These are phyloP conservation scores for Yamadazyma siamensis DNA, from an alignment of 1,139 yeast species.

Conservation along the genomic window DNA sequence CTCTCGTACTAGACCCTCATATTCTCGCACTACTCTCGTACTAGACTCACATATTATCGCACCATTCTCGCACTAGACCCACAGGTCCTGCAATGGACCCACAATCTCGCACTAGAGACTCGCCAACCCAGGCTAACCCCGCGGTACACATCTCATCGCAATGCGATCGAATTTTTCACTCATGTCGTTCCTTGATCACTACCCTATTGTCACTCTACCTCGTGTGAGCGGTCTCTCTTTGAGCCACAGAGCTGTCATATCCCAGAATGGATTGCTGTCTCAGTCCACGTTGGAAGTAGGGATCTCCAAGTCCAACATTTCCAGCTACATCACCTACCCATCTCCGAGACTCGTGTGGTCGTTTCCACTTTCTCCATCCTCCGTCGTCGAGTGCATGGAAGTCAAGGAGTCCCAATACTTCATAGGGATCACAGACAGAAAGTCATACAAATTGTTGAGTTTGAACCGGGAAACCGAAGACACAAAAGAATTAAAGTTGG, in stretches of 20 bases:
- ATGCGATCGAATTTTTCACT: slow-evolving; percentile 11
- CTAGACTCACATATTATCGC: too few species aligned
- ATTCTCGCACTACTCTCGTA: too few species aligned
- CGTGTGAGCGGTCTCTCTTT: slow-evolving; percentile 35
- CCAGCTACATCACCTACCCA: slow-evolving; percentile 71
- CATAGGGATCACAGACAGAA: slow-evolving; percentile 48
- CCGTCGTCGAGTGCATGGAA: slow-evolving; percentile 45
- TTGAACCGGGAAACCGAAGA: slow-evolving; percentile 26
- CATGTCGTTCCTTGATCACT: slow-evolving; percentile 33
- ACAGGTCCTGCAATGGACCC: too few species aligned
- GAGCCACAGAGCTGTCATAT: slow-evolving; percentile 24
- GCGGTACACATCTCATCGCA: slow-evolving; percentile 10
- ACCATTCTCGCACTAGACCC: too few species aligned
- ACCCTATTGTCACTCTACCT: slow-evolving; percentile 39
- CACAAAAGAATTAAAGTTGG: slow-evolving; percentile 13
- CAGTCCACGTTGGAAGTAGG: slow-evolving; percentile 51
- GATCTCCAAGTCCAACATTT: slow-evolving; percentile 72
- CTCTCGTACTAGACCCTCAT: too few species aligned
- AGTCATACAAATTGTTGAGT: slow-evolving; percentile 33
- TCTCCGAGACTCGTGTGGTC: slow-evolving; percentile 79
- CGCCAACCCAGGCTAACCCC: too few species aligned
- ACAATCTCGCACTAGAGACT: too few species aligned
- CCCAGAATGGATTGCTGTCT: slow-evolving; percentile 18
- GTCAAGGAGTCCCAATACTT: slow-evolving; percentile 29
- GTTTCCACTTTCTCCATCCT: slow-evolving; percentile 63